Conservation (phyloP, 345 rosid genomes). For the Aquilaria malaccensis region DNA sequence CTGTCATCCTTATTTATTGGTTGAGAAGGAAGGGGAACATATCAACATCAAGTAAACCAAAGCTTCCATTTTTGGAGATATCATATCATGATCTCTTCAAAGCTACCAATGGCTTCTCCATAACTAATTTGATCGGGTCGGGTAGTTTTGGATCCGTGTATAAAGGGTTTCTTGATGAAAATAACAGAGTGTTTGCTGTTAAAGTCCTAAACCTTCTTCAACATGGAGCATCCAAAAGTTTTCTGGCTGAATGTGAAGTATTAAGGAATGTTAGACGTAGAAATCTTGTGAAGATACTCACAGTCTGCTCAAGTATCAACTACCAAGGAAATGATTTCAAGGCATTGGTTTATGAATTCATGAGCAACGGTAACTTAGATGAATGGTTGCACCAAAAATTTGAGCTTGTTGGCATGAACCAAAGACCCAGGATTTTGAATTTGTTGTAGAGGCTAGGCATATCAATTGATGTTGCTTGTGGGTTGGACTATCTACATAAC, state of each 20-base stretch:
- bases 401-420: constrained; percentile 4
- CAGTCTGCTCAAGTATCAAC: neutral
- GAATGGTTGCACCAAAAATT: constrained; percentile 3
- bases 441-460: too few species aligned
- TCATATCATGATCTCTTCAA: too few species aligned
- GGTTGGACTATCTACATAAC: too few species aligned
- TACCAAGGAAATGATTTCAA: neutral
- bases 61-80: too few species aligned
- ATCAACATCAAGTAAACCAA: too few species aligned
- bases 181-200: neutral
- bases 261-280: constrained; percentile 3
- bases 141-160: too few species aligned
- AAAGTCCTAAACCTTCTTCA: constrained; percentile 9
- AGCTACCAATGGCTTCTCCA: too few species aligned
- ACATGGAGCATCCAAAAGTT: constrained; percentile 12
- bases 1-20: too few species aligned
- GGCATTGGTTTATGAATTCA: neutral
- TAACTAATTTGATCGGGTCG: too few species aligned
- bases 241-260: constrained; percentile 6
- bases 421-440: neutral
- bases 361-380: constrained; percentile 6
- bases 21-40: too few species aligned
- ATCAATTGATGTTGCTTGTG: too few species aligned
- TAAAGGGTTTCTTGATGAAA: too few species aligned
- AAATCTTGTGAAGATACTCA: constrained; percentile 6